These are phyloP conservation scores for Saururus chinensis DNA, from an alignment of 164 flowering plant genomes.

Conservation along the genomic window DNA sequence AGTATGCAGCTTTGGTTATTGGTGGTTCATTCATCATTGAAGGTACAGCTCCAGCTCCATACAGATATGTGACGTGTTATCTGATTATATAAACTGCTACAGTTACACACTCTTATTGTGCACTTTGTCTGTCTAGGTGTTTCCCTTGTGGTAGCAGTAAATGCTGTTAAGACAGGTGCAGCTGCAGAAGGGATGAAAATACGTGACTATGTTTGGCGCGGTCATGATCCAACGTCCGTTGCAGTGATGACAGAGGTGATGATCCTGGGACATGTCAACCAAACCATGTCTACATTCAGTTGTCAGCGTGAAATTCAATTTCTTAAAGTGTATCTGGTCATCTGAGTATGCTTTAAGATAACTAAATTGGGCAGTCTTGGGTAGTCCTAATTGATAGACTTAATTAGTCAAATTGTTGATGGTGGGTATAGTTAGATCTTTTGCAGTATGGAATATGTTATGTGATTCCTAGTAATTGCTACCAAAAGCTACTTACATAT, in stretches of 20 bases:
- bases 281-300: not conserved
- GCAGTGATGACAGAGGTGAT: slow-evolving; percentile 99
- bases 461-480: no score
- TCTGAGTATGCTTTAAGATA: not conserved
- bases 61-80: slow-evolving; percentile 1
- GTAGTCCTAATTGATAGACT: no score
- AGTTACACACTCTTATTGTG: not conserved
- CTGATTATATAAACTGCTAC: not conserved
- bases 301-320: not conserved
- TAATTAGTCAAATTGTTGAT: no score
- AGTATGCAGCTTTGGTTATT: slow-evolving; percentile 88
- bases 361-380: no score
- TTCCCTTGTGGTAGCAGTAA: slow-evolving; percentile 88
- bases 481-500: no score
- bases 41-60: slow-evolving; percentile 31
- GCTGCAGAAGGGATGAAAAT: slow-evolving; percentile 93
- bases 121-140: slow-evolving; percentile 47
- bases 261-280: not conserved
- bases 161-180: slow-evolving; percentile 95
- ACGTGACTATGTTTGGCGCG: slow-evolving; percentile 95
- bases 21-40: slow-evolving; percentile 91
- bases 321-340: not conserved
- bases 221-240: slow-evolving; percentile 98
- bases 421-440: no score
- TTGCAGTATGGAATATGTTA: no score